Conservation (phyloP, 2,329 filamentous ascomycete species). For the Exophiala sideris region DNA sequence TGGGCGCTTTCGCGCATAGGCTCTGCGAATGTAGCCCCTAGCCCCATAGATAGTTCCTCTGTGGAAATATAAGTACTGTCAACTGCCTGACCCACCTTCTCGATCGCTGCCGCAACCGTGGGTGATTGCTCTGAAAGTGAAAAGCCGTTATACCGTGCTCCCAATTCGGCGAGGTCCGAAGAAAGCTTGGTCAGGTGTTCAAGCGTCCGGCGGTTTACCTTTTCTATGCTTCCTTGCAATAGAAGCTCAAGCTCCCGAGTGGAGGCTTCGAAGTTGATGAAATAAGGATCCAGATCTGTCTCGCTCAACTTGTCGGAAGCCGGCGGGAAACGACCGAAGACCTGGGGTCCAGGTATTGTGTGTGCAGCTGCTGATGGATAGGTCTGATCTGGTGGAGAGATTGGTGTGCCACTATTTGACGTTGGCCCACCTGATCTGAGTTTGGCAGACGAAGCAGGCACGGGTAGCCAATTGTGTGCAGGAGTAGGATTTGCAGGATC, state of each 20-base stretch:
- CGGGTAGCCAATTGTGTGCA: constrained; percentile 81
- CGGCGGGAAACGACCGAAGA: constrained; percentile 78
- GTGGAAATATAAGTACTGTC: constrained; percentile 96
- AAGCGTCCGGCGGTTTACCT: constrained; percentile 85
- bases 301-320: constrained; percentile 74
- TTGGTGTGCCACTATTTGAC: constrained; percentile 50
- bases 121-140: constrained; percentile 88
- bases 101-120: constrained; percentile 85
- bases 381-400: constrained; percentile 51
- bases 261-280: constrained; percentile 85
- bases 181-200: constrained; percentile 80
- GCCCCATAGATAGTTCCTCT: constrained; percentile 77
- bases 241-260: constrained; percentile 88
- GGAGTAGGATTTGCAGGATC: constrained; percentile 88
- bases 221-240: constrained; percentile 90
- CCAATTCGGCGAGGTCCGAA: constrained; percentile 85
- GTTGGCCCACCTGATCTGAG: constrained; percentile 57
- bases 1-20: constrained; percentile 97
- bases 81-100: constrained; percentile 88
- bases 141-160: constrained; percentile 95
- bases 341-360: constrained; percentile 57
- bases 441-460: constrained; percentile 82
- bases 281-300: constrained; percentile 91
- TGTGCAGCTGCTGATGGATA: constrained; percentile 55
- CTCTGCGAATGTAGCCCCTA: constrained; percentile 94